A percentile compares a stretch with the other conserved stretches of the same genome.
These are phyloP conservation scores for Sclerotinia sclerotiorum DNA, from an alignment of 2,329 filamentous ascomycete genomes.

Conservation along the genomic window DNA sequence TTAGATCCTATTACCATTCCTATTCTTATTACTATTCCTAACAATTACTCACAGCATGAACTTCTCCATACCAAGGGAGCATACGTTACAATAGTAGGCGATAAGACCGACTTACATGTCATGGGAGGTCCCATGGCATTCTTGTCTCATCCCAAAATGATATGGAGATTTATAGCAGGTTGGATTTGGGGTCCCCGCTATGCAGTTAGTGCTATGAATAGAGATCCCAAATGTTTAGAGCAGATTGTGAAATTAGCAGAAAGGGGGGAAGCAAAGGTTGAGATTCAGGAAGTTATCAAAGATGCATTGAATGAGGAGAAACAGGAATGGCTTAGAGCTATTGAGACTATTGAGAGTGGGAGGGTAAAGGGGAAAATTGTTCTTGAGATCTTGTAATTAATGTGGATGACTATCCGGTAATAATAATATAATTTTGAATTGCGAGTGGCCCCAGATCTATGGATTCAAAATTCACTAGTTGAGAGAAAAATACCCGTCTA, in stretches of 20 bases:
- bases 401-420: no score
- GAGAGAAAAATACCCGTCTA: no score
- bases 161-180: slow-evolving; percentile 36
- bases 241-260: slow-evolving; percentile 23
- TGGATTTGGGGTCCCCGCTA: slow-evolving; percentile 38
- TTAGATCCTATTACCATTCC: not conserved
- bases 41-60: slow-evolving; percentile 25
- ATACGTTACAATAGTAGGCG: slow-evolving; percentile 39
- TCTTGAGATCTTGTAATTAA: slow-evolving; percentile 22
- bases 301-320: slow-evolving; percentile 23
- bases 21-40: slow-evolving; percentile 20
- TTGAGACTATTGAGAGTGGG: slow-evolving; percentile 24
- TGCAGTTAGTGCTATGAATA: slow-evolving; percentile 30
- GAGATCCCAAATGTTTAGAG: slow-evolving; percentile 21
- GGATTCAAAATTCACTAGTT: no score
- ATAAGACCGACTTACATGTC: slow-evolving; percentile 33
- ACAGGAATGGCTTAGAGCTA: slow-evolving; percentile 23
- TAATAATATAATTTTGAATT: no score
- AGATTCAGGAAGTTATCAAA: slow-evolving; percentile 26
- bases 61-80: slow-evolving; percentile 34
- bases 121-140: slow-evolving; percentile 37
- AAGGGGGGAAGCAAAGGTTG: slow-evolving; percentile 24
- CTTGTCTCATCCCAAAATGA: slow-evolving; percentile 33
- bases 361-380: slow-evolving; percentile 28
- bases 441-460: no score